Conservation (phyloP, 768 basidiomycete species). For the Russula foetens region DNA sequence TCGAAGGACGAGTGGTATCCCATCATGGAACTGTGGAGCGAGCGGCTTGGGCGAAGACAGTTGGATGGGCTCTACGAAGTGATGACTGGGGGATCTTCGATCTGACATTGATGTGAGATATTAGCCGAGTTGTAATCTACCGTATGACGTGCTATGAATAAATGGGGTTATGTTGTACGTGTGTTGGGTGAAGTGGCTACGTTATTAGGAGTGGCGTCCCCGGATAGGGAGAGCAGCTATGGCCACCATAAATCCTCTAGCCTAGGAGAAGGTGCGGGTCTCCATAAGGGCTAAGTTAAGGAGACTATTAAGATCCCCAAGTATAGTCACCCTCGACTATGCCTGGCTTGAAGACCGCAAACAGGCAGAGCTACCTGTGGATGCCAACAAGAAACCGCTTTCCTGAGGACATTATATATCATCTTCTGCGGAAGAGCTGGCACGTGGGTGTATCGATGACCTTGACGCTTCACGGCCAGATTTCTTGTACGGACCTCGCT, state of each 20-base stretch:
- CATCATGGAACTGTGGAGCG: conserved; percentile 85
- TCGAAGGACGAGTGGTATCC: conserved; percentile 74
- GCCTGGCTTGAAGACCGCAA: background rate
- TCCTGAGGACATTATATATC: background rate
- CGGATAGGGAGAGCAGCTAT: background rate
- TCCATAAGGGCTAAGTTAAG: background rate
- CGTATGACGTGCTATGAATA: background rate
- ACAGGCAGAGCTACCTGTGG: background rate
- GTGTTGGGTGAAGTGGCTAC: background rate
- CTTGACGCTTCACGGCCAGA: background rate
- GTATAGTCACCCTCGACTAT: background rate
- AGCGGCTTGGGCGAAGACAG: conserved; percentile 46
- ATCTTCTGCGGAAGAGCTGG: background rate
- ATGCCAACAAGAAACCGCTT: background rate
- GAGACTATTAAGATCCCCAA: background rate
- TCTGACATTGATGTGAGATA: background rate
- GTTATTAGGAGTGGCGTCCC: background rate
- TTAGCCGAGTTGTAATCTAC: background rate
- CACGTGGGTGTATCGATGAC: background rate
- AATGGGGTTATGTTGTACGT: background rate
- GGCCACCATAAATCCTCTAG: background rate
- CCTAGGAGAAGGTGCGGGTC: too few species aligned
- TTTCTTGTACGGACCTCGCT: conserved; percentile 6
- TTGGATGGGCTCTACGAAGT: conserved; percentile 62
- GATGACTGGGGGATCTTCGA: conserved; percentile 31